Conservation (phyloP, 768 basidiomycete species). For the Coprinopsis cinerea region DNA sequence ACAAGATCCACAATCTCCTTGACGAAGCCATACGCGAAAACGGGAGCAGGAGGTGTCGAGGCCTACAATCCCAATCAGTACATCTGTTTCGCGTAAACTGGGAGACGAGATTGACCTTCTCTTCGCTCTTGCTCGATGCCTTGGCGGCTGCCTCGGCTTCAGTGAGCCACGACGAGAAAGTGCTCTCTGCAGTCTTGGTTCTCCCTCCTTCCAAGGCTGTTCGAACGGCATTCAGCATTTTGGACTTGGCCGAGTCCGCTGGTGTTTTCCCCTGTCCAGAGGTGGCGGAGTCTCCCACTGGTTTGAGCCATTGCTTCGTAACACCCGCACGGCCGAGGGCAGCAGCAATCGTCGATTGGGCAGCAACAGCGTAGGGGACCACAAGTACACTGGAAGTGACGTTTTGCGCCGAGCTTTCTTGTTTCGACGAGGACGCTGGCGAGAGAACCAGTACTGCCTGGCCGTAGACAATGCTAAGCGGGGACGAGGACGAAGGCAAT, state of each 20-base stretch:
- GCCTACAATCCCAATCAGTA: too few relatives aligned
- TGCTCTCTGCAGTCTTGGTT: slow-evolving; percentile 47
- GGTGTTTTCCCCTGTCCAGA: slow-evolving; percentile 4
- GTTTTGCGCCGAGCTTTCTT: slow-evolving; percentile 18
- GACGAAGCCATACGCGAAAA: slow-evolving; percentile 45
- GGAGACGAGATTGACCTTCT: too few relatives aligned
- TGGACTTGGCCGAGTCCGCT: slow-evolving; percentile 18
- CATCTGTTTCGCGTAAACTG: too few relatives aligned
- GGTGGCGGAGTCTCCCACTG: neutral
- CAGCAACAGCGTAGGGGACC: slow-evolving; percentile 49
- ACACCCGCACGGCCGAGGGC: slow-evolving; percentile 50
- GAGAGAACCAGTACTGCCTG: slow-evolving; percentile 51
- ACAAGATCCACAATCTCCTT: slow-evolving; percentile 52
- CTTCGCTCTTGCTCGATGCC: too few relatives aligned
- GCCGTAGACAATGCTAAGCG: slow-evolving; percentile 18
- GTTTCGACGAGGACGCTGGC: slow-evolving; percentile 17
- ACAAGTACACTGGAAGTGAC: slow-evolving; percentile 51
- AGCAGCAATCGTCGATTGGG: slow-evolving; percentile 53
- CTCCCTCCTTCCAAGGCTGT: slow-evolving; percentile 36
- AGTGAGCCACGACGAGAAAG: slow-evolving; percentile 59
- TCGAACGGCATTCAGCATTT: slow-evolving; percentile 33
- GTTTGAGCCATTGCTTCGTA: slow-evolving; percentile 39
- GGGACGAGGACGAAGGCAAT: slow-evolving; percentile 15
- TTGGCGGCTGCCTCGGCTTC: too few relatives aligned
- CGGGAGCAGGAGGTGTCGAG: slow-evolving; percentile 6